Percentiles rank a stretch among this genome's conserved stretches.
Conservation (phyloP, 2,329 filamentous ascomycete species). For the Colletotrichum higginsianum region DNA sequence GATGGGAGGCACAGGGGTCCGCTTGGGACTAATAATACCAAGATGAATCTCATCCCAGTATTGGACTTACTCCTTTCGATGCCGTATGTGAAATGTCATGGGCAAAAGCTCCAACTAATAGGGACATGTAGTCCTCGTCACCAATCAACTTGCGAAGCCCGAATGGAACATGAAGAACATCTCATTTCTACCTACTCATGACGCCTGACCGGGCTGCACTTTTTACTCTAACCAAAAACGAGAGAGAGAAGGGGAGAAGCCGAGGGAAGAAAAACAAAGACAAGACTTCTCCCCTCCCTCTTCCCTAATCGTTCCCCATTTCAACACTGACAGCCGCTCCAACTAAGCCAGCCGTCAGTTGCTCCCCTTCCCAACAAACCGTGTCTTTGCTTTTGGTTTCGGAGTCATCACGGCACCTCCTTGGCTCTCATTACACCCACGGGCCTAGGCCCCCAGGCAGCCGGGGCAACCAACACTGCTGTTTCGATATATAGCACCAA, state of each 20-base stretch:
- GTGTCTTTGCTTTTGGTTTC: conserved; percentile 9
- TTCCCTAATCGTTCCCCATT: conserved; percentile 31
- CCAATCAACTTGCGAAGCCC: too few relatives aligned
- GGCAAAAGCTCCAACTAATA: too few relatives aligned
- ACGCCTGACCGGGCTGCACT: conserved; percentile 43
- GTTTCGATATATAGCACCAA: conserved; percentile 35
- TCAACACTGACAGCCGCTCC: conserved; percentile 26
- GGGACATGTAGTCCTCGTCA: too few relatives aligned
- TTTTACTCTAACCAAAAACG: conserved; percentile 41
- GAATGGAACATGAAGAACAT: conserved; percentile 38
- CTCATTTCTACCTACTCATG: conserved; percentile 43
- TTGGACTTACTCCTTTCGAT: too few relatives aligned
- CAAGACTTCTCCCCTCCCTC: conserved; percentile 11
- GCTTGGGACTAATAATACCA: neutral
- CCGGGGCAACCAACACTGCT: conserved; percentile 25
- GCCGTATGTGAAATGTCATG: too few relatives aligned
- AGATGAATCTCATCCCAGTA: neutral
- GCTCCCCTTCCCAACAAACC: neutral
- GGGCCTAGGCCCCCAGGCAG: neutral
- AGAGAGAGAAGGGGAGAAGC: neutral
- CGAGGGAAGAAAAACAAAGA: conserved; percentile 23
- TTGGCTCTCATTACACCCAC: conserved; percentile 32
- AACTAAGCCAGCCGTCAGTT: conserved; percentile 9
- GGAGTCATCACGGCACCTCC: neutral
- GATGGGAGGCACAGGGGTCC: neutral